Evolutionary conservation across 208 protist genomes (phyloP).

Genomic region (Jaenimonas drosophilae): DNA sequence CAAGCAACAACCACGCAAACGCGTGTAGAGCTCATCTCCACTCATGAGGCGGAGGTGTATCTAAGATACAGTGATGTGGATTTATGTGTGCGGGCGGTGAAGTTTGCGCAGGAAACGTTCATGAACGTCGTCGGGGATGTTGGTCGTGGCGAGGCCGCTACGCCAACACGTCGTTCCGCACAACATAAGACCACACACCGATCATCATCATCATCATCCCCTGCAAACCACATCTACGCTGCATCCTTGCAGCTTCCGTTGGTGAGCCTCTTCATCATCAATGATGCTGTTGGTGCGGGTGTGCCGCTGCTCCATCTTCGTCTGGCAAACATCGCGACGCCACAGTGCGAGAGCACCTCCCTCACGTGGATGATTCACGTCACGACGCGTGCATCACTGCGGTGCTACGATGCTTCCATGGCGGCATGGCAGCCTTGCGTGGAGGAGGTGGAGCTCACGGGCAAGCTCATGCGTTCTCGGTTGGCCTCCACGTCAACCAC

Average conservation of each 20-base stretch:
- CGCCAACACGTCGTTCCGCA: too few species aligned
- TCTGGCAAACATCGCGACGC: constrained; percentile 17
- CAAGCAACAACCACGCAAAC: too few species aligned
- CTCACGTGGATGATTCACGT: constrained; percentile 13
- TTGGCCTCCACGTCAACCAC: not conserved
- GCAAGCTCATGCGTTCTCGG: too few species aligned
- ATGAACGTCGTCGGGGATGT: constrained; percentile 16
- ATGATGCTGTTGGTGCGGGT: constrained; percentile 25
- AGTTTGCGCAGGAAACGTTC: constrained; percentile 23
- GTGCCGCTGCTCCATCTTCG: constrained; percentile 27
- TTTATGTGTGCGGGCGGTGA: constrained; percentile 16
- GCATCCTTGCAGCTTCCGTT: constrained; percentile 13
- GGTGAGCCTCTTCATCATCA: constrained; percentile 22
- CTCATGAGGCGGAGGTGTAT: constrained; percentile 26
- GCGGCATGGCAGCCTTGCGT: constrained; percentile 28
- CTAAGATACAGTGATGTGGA: constrained; percentile 42
- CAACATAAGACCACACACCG: too few species aligned
- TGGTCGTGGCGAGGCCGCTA: constrained; percentile 15
- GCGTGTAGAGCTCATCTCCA: constrained; percentile 16
- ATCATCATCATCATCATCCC: not conserved
- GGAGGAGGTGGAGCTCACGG: constrained; percentile 21
- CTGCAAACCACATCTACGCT: not conserved
- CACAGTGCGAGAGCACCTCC: constrained; percentile 6
- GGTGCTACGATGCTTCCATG: constrained; percentile 24
- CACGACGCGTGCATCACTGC: constrained; percentile 9